A percentile compares a stretch with the other conserved stretches of the same genome.
These are phyloP conservation scores for Mucor indicus DNA, from an alignment of 371 early-diverging fungal genomes.

Conservation along the genomic window DNA sequence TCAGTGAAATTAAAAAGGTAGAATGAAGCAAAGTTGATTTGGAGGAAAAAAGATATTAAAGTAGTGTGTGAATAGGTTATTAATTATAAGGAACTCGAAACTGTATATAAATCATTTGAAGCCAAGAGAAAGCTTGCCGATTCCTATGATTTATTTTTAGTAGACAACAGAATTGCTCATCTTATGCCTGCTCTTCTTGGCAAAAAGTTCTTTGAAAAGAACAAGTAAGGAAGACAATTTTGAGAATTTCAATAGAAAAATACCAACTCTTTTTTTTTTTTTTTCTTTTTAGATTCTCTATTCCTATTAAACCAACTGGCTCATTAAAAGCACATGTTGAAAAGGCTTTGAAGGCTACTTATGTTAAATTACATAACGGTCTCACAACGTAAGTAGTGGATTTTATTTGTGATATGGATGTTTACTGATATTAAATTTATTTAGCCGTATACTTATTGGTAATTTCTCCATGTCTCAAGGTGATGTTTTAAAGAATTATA, in stretches of 20 bases:
- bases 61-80: slow-evolving; percentile 45
- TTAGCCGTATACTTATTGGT: slow-evolving; percentile 17
- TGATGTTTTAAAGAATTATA: slow-evolving; percentile 15
- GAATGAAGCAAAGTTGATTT: no score
- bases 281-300: slow-evolving; percentile 2
- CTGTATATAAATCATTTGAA: slow-evolving; percentile 76
- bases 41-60: not conserved
- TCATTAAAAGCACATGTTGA: slow-evolving; percentile 11
- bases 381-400: slow-evolving; percentile 11
- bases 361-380: slow-evolving; percentile 11
- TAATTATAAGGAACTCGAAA: slow-evolving; percentile 61
- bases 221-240: slow-evolving; percentile 55
- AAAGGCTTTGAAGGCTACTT: slow-evolving; percentile 6
- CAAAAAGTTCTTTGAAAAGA: slow-evolving; percentile 72
- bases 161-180: slow-evolving; percentile 76
- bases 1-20: slow-evolving; percentile 17
- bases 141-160: slow-evolving; percentile 77
- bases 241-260: no score
- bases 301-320: slow-evolving; percentile 5
- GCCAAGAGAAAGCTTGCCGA: slow-evolving; percentile 68
- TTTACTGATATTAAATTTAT: not conserved
- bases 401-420: not conserved
- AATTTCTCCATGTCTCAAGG: slow-evolving; percentile 15
- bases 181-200: slow-evolving; percentile 77
- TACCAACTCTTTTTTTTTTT: not conserved